These are phyloP conservation scores for Malus hybrid DNA, from an alignment of 331 rosid genomes.

Conservation along the genomic window DNA sequence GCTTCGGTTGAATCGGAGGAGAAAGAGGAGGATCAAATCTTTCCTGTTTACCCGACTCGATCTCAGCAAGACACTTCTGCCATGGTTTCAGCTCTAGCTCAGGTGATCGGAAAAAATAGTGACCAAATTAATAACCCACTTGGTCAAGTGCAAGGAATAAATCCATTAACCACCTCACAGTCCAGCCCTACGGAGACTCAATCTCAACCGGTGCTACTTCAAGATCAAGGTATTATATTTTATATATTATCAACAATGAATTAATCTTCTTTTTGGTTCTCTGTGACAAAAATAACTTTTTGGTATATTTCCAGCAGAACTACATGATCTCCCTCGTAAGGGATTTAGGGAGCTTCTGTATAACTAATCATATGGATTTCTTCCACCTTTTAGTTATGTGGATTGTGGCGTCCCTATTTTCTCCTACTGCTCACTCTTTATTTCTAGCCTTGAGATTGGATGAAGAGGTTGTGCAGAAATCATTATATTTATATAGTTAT, in stretches of 20 bases:
- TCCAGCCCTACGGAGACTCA: conserved; percentile 1
- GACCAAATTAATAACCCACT: conserved; percentile 1
- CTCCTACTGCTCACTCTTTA: too few relatives aligned
- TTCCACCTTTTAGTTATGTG: too few relatives aligned
- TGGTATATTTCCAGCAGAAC: too few relatives aligned
- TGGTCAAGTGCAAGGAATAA: conserved; percentile 17
- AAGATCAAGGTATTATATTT: conserved; percentile 42
- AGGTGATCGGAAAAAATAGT: conserved; percentile 43
- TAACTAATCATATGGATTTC: too few relatives aligned
- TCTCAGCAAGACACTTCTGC: conserved; percentile 55
- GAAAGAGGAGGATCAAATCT: conserved; percentile 35
- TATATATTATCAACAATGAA: too few relatives aligned
- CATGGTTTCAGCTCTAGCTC: conserved; percentile 23
- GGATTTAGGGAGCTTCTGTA: neutral
- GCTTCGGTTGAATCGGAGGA: conserved; percentile 36
- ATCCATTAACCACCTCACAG: neutral
- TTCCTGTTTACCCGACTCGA: conserved; percentile 66
- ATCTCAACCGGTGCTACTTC: conserved; percentile 20
- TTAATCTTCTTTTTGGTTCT: too few relatives aligned
- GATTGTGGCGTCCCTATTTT: too few relatives aligned
- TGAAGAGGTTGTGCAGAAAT: too few relatives aligned
- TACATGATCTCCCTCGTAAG: neutral
- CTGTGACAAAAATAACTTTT: too few relatives aligned
- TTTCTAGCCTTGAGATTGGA: too few relatives aligned
- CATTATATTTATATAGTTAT: neutral